Percentiles rank a stretch among this genome's conserved stretches.
Evolutionary conservation across 371 early-diverging fungal genomes (phyloP).

Genomic region (Circinella minor): DNA sequence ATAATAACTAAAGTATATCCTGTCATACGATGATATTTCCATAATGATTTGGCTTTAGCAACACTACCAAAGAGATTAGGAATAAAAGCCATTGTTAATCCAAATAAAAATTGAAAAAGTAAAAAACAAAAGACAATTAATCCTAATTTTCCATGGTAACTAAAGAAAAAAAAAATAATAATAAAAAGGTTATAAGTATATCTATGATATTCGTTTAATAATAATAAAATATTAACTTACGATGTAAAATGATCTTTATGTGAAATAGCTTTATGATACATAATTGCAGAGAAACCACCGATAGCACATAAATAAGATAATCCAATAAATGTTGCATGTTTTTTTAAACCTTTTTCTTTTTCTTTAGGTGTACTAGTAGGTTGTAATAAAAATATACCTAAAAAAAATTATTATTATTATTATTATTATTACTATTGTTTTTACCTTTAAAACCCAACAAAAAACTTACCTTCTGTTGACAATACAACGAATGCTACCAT

Average conservation of each 20-base stretch:
- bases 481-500: constrained; percentile 17
- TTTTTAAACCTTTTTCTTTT: constrained; percentile 26
- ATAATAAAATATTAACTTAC: constrained; percentile 7
- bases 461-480: constrained; percentile 20
- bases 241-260: constrained; percentile 36
- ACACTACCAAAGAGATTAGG: constrained; percentile 30
- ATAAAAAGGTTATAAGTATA: neutral
- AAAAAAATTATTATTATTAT: neutral
- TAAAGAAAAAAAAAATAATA: neutral
- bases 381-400: constrained; percentile 30
- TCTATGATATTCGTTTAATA: neutral
- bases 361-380: constrained; percentile 24
- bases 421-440: neutral
- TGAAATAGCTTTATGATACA: constrained; percentile 30
- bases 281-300: constrained; percentile 30
- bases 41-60: constrained; percentile 27
- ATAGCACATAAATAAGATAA: constrained; percentile 24
- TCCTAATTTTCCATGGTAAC: constrained; percentile 36
- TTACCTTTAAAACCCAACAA: neutral
- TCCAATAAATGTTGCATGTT: constrained; percentile 29
- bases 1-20: constrained; percentile 38
- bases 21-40: constrained; percentile 42
- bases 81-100: constrained; percentile 25
- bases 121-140: constrained; percentile 22
- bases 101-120: constrained; percentile 29